These are phyloP conservation scores for Tetrahymena elliotti DNA, from an alignment of 73 alveolate species.

Conservation along the genomic window DNA sequence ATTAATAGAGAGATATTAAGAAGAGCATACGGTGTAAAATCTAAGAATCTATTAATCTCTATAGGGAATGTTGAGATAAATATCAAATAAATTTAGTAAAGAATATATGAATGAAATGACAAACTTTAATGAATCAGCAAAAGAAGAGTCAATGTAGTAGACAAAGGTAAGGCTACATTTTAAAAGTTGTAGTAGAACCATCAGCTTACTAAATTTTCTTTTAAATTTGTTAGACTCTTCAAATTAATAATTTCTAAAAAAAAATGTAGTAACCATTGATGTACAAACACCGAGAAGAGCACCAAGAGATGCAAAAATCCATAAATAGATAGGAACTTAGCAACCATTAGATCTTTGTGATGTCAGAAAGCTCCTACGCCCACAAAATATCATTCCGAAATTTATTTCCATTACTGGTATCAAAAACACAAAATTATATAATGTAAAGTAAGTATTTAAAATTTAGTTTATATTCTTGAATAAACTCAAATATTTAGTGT, in stretches of 20 bases:
- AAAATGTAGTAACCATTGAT: background rate
- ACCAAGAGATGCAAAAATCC: background rate
- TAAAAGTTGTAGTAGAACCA: background rate
- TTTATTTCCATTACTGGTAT: background rate
- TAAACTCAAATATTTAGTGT: background rate
- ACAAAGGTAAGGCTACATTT: background rate
- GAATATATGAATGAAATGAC: background rate
- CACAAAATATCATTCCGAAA: background rate
- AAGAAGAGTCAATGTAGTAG: background rate
- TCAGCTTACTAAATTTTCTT: background rate
- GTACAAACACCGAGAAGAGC: background rate
- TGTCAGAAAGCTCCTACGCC: background rate
- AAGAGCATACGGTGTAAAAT: background rate
- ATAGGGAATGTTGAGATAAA: background rate
- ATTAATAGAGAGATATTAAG: background rate
- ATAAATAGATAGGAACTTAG: background rate
- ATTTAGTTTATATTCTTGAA: background rate
- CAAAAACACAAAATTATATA: background rate
- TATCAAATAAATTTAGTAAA: background rate
- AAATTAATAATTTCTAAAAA: background rate
- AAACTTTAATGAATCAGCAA: background rate
- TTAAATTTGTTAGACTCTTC: background rate
- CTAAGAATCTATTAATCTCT: background rate
- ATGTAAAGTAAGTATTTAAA: background rate
- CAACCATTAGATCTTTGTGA: background rate